Conservation (phyloP, 2,329 filamentous ascomycete species). For the Fusarium temperatum region DNA sequence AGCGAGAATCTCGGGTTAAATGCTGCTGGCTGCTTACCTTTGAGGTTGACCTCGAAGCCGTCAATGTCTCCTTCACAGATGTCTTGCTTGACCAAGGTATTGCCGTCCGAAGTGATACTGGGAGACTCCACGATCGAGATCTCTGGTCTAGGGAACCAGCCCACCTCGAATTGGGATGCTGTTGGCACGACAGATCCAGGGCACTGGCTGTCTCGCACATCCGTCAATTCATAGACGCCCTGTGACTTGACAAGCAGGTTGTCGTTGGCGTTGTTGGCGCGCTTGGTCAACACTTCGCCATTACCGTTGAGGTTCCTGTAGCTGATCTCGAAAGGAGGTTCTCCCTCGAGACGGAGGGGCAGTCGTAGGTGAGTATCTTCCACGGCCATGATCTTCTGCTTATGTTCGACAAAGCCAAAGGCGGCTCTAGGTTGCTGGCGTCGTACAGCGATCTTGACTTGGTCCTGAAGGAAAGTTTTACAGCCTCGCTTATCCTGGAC, state of each 20-base stretch:
- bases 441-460: constrained; percentile 84
- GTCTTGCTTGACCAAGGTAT: constrained; percentile 75
- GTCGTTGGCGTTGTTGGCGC: constrained; percentile 70
- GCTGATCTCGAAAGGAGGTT: constrained; percentile 82
- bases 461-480: constrained; percentile 85
- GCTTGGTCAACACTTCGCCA: constrained; percentile 55
- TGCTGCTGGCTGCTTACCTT: constrained; percentile 62
- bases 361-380: constrained; percentile 79
- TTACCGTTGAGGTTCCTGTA: constrained; percentile 74
- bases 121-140: constrained; percentile 73
- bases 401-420: constrained; percentile 87
- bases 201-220: constrained; percentile 81
- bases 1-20: constrained; percentile 35
- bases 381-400: constrained; percentile 76
- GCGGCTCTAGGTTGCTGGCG: constrained; percentile 86
- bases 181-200: constrained; percentile 80
- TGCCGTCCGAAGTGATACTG: constrained; percentile 61
- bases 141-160: constrained; percentile 84
- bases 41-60: constrained; percentile 81
- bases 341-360: constrained; percentile 85
- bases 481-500: constrained; percentile 89
- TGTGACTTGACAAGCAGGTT: constrained; percentile 70
- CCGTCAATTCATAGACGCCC: constrained; percentile 82
- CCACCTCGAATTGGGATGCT: constrained; percentile 79
- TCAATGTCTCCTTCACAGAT: constrained; percentile 97